A percentile compares a stretch with the other conserved stretches of the same genome.
These are phyloP conservation scores for Bacidia rubella DNA, from an alignment of 495 filamentous ascomycete genomes.

Conservation along the genomic window DNA sequence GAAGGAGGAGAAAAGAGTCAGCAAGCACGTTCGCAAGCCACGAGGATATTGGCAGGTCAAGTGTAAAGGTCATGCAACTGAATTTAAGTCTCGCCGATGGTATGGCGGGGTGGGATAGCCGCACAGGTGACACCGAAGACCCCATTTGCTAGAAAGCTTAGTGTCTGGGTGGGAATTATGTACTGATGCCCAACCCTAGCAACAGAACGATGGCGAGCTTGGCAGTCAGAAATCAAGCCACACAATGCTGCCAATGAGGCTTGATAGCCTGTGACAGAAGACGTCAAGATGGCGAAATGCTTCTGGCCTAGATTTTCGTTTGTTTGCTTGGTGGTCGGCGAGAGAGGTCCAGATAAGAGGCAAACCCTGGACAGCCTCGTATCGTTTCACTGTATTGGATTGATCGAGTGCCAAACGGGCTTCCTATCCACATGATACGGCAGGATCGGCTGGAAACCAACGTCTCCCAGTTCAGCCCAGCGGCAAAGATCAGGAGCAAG, in stretches of 20 bases:
- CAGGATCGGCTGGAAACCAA: constrained; percentile 1
- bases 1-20: not conserved
- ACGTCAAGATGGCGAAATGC: not conserved
- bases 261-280: not conserved
- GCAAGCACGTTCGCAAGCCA: not conserved
- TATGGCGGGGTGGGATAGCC: not conserved
- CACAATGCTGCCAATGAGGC: constrained; percentile 1
- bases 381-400: not conserved
- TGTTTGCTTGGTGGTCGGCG: not conserved
- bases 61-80: not conserved
- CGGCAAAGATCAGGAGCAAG: not conserved
- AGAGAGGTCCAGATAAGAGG: not conserved
- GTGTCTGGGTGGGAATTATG: not conserved
- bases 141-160: not conserved
- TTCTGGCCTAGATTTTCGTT: not conserved
- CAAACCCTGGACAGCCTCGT: not conserved
- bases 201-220: not conserved
- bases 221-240: not conserved
- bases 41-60: constrained; percentile 3
- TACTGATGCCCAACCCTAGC: constrained; percentile 15
- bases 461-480: not conserved
- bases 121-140: not conserved
- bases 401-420: not conserved
- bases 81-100: not conserved
- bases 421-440: not conserved